Evolutionary conservation across 345 rosid species (phyloP).

Genomic region (Eucalyptus erythrocorys): DNA sequence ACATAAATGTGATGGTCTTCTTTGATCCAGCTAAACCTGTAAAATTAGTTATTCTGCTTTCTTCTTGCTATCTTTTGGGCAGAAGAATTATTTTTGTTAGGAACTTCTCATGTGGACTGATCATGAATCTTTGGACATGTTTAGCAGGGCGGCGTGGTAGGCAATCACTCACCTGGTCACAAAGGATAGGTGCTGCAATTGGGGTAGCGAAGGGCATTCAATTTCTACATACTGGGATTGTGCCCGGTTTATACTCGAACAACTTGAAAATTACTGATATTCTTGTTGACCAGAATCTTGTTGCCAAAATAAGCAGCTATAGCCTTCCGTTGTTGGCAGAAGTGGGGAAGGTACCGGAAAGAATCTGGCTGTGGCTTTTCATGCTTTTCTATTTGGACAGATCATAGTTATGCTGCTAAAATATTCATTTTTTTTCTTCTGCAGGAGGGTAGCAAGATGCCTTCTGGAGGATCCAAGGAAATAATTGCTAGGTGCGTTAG

Average conservation of each 20-base stretch:
- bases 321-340: constrained; percentile 73
- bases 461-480: constrained; percentile 31
- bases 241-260: constrained; percentile 76
- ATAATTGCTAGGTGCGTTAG: background rate
- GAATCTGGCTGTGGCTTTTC: background rate
- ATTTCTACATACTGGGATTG: constrained; percentile 83
- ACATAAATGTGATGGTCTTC: background rate
- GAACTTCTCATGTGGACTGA: background rate
- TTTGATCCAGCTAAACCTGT: background rate
- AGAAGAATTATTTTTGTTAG: background rate
- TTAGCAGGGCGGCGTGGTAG: constrained; percentile 31
- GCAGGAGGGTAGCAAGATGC: constrained; percentile 42
- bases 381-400: background rate
- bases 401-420: background rate
- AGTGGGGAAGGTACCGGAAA: constrained; percentile 38
- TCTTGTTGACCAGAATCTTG: constrained; percentile 73
- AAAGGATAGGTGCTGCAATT: constrained; percentile 73
- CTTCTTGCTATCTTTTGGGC: background rate
- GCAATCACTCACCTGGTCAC: constrained; percentile 58
- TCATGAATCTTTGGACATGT: background rate
- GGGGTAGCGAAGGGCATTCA: constrained; percentile 88
- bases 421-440: background rate
- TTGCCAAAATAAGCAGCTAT: constrained; percentile 75
- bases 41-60: background rate
- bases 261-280: constrained; percentile 74